Evolutionary conservation across 768 basidiomycete genomes (phyloP).

Genomic region (Auricularia cornea): DNA sequence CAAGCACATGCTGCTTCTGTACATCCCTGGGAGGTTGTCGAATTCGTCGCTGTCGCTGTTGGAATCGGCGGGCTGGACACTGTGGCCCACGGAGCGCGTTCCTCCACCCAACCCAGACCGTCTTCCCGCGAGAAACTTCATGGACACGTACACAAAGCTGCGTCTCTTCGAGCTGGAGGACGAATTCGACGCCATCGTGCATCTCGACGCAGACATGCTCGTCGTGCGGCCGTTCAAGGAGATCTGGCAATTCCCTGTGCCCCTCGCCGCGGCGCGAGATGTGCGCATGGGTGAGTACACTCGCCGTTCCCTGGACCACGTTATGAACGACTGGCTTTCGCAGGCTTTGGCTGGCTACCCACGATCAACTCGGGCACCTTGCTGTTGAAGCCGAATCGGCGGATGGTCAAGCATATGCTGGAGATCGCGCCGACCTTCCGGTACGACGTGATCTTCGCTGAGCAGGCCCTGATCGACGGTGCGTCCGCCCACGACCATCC

Average conservation of each 20-base stretch:
- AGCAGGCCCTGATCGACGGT: constrained; percentile 7
- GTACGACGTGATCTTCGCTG: constrained; percentile 5
- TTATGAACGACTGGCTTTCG: no score
- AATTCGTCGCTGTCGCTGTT: constrained; percentile 2
- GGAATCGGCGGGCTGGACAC: constrained; percentile 2
- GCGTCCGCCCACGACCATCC: neutral
- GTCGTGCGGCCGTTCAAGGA: constrained; percentile 6
- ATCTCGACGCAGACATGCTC: constrained; percentile 8
- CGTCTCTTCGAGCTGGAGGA: constrained; percentile 7
- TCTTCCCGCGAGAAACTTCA: constrained; percentile 6
- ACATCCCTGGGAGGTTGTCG: constrained; percentile 2
- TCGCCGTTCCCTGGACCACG: no score
- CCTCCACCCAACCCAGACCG: neutral
- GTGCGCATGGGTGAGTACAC: constrained; percentile 6
- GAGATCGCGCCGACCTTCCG: constrained; percentile 5
- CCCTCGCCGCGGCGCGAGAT: constrained; percentile 6
- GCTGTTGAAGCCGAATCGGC: constrained; percentile 6
- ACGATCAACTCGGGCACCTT: constrained; percentile 6
- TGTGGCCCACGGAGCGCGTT: neutral
- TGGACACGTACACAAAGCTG: constrained; percentile 9
- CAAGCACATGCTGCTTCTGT: constrained; percentile 4
- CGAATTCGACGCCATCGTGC: constrained; percentile 5
- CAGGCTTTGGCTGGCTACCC: constrained; percentile 6
- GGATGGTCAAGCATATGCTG: constrained; percentile 5
- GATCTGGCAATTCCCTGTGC: constrained; percentile 6